Conservation (phyloP, 192 early-diverging fungal species). For the Backusella parvicylindrica region DNA sequence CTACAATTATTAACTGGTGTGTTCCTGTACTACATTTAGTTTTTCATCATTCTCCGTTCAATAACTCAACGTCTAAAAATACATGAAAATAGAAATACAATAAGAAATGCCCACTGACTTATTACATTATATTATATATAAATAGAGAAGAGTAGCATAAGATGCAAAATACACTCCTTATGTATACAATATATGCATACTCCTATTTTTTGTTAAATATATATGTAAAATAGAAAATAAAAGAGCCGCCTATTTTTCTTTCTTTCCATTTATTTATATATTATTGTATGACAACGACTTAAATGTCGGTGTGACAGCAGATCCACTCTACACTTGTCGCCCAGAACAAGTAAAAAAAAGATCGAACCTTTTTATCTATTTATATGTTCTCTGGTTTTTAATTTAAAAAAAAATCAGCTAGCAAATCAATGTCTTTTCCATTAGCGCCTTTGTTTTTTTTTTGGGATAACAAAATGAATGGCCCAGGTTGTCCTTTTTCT, state of each 20-base stretch:
- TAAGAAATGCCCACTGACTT: background rate
- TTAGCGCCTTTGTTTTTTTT: background rate
- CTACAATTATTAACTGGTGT: background rate
- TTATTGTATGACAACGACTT: background rate
- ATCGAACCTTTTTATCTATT: background rate
- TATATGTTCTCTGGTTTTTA: background rate
- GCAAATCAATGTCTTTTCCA: background rate
- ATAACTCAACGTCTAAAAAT: background rate
- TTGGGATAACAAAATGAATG: background rate
- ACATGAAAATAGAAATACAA: background rate
- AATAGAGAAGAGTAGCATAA: background rate
- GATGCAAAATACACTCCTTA: background rate
- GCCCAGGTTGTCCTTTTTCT: background rate
- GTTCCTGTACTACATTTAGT: background rate
- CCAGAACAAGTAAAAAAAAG: background rate
- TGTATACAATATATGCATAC: background rate
- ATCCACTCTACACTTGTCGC: background rate
- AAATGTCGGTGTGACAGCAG: background rate
- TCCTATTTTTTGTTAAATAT: background rate
- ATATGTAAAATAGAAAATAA: background rate
- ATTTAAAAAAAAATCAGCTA: background rate
- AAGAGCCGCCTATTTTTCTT: background rate
- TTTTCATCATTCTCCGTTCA: background rate
- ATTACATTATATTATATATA: background rate
- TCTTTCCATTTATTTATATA: background rate